These are phyloP conservation scores for Pythium phragmitis DNA, from an alignment of 352 stramenopile genomes.

Conservation along the genomic window DNA sequence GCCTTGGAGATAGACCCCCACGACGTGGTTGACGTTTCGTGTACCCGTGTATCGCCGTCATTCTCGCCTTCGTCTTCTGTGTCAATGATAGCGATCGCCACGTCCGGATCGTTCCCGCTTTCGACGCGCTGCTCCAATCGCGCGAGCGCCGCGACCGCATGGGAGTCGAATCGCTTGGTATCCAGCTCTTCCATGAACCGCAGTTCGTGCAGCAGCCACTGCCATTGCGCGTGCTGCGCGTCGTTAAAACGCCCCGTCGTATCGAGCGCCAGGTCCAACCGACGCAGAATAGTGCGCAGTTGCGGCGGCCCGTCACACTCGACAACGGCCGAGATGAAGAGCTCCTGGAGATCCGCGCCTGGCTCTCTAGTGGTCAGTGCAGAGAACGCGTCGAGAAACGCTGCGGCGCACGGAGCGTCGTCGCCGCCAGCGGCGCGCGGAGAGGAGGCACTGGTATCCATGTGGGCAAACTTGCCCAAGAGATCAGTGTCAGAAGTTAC, in stretches of 20 bases:
- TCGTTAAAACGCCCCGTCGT: neutral
- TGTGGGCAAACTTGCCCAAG: neutral
- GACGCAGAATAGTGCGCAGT: neutral
- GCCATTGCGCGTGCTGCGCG: conserved; percentile 6
- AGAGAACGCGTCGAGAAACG: conserved; percentile 19
- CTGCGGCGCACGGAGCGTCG: neutral
- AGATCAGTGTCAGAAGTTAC: neutral
- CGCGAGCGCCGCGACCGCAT: neutral
- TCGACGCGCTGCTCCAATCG: conserved; percentile 11
- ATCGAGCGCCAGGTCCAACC: neutral
- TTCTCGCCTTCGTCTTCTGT: neutral
- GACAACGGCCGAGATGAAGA: conserved; percentile 14
- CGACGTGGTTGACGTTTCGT: neutral
- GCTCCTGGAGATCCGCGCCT: neutral
- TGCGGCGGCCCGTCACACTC: conserved; percentile 1
- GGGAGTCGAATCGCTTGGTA: conserved; percentile 11
- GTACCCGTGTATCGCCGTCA: neutral
- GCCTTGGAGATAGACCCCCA: conserved; percentile 9
- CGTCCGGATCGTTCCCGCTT: neutral
- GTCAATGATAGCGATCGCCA: neutral
- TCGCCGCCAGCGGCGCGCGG: neutral
- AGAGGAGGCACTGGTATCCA: neutral
- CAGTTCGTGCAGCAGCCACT: conserved; percentile 18
- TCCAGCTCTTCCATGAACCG: conserved; percentile 18
- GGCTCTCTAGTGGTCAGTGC: neutral